Evolutionary conservation across 2,329 filamentous ascomycete genomes (phyloP).

Genomic region (Arthrobotrys megalospora): DNA sequence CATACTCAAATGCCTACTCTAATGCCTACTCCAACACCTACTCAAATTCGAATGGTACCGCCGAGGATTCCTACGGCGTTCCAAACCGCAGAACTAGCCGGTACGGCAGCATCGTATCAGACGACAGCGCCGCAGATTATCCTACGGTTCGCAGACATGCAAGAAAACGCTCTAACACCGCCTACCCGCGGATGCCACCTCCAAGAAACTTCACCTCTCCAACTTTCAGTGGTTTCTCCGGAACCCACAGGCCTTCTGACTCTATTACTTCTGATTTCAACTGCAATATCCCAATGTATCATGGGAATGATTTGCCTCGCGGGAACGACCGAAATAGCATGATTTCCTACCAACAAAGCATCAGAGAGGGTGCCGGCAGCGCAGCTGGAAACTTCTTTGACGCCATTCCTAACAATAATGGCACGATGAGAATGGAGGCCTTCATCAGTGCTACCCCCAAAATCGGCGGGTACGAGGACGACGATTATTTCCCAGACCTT

Average conservation of each 20-base stretch:
- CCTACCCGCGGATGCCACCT: conserved; percentile 50
- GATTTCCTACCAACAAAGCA: conserved; percentile 60
- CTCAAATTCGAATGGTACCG: conserved; percentile 16
- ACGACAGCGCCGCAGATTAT: conserved; percentile 54
- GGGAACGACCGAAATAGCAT: conserved; percentile 52
- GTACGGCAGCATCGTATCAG: conserved; percentile 58
- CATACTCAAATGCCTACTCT: conserved; percentile 47
- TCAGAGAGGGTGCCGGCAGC: conserved; percentile 62
- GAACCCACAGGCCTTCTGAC: conserved; percentile 39
- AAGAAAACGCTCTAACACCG: conserved; percentile 57
- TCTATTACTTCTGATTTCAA: conserved; percentile 59
- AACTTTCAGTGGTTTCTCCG: conserved; percentile 59
- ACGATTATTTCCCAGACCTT: conserved; percentile 60
- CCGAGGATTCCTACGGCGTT: conserved; percentile 17
- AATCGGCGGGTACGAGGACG: conserved; percentile 64
- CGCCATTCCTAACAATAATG: conserved; percentile 74
- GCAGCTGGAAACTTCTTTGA: conserved; percentile 64
- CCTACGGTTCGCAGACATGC: conserved; percentile 49
- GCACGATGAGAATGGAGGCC: conserved; percentile 95
- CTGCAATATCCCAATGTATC: conserved; percentile 57
- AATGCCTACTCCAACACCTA: conserved; percentile 37
- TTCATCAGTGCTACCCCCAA: conserved; percentile 77
- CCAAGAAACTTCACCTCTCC: conserved; percentile 55
- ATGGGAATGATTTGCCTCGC: conserved; percentile 22
- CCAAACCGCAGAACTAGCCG: conserved; percentile 46